A percentile compares a stretch with the other conserved stretches of the same genome.
Conservation (phyloP, 2,329 filamentous ascomycete species). For the Arachnomyces sp. region DNA sequence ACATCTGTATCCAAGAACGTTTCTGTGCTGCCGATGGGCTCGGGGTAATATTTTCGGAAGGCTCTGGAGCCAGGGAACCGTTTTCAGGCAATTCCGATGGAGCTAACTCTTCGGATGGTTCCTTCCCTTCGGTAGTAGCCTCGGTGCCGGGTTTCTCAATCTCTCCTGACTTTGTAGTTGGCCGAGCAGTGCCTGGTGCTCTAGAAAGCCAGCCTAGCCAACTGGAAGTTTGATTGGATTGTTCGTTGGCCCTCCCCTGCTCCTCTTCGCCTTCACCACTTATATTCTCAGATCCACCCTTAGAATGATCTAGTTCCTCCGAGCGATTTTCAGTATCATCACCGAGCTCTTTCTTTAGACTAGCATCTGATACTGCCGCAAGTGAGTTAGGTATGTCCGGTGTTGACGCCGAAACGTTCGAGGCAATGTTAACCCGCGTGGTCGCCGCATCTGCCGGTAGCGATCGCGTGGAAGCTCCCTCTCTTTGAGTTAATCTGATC, state of each 20-base stretch:
- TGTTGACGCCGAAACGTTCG: slow-evolving; percentile 30
- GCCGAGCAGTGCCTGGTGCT: slow-evolving; percentile 8
- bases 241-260: slow-evolving; percentile 13
- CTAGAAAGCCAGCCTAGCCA: slow-evolving; percentile 15
- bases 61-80: neutral
- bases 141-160: slow-evolving; percentile 3
- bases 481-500: slow-evolving; percentile 37
- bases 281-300: no score
- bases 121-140: neutral
- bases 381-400: slow-evolving; percentile 17
- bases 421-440: slow-evolving; percentile 39
- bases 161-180: slow-evolving; percentile 9
- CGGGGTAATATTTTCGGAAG: neutral
- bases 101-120: neutral
- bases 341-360: slow-evolving; percentile 14
- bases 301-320: neutral
- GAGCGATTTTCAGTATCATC: slow-evolving; percentile 6
- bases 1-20: slow-evolving; percentile 40
- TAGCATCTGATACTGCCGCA: slow-evolving; percentile 8
- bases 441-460: slow-evolving; percentile 39
- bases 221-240: slow-evolving; percentile 4
- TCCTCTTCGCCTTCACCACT: no score
- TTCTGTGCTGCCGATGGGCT: slow-evolving; percentile 23
- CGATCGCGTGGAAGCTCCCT: slow-evolving; percentile 34
- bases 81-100: slow-evolving; percentile 1